Base-by-base conservation (phyloP, 2,329 filamentous ascomycete genomes). In the Claviceps sp. region DNA sequence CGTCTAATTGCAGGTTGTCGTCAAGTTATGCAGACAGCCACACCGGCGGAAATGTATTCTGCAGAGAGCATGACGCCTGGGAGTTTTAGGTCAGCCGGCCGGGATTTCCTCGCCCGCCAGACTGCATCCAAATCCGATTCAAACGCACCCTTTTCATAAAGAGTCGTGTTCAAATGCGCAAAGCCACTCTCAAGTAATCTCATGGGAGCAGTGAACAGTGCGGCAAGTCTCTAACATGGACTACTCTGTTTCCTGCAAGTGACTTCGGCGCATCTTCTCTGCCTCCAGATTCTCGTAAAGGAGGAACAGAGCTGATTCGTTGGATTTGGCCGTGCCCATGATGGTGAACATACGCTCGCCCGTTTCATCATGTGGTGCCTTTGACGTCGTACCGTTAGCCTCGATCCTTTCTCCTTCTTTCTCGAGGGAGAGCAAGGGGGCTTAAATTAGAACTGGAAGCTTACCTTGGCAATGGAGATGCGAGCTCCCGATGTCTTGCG, bases 341-440 rank as follows among this genome's bases (percentile, higher is more conserved):
- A 98, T 98, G 64, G 93, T 98, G 74, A 98, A 98, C 93, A 98
- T 98, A 63, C 93, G 85, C 78, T 98, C 93, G 59, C 93, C 93
- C 54, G 88, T 94, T 60, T 97, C 93, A 61, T 98, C 93, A 64
- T 98, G 93, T 52, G 93, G 88, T 46, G 90, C 85, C 78, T 83
- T 83, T 51, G 5, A 29, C 22, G 7, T 7, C 9, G 22, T 17
- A 38, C 17, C 5, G 17, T 23, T 17, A 23, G 37, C n/a, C 39
- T 39, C 20, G 26, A 3, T 39, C 23, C 14, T 4, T 34, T 13
- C 9, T 45, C n/a, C 8, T 39, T 26, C 9, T 17, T 9, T 22
- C 17, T 34, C 29, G 29, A 34, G 29, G 29, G 29, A 34, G 9
- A 34, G 9, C 26, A 29, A 20, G 20, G 9, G 26, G 26, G 26